phyloP scores from a whole-genome alignment of 306 rosid genomes.

The Vachellia pachyceras region DNA sequence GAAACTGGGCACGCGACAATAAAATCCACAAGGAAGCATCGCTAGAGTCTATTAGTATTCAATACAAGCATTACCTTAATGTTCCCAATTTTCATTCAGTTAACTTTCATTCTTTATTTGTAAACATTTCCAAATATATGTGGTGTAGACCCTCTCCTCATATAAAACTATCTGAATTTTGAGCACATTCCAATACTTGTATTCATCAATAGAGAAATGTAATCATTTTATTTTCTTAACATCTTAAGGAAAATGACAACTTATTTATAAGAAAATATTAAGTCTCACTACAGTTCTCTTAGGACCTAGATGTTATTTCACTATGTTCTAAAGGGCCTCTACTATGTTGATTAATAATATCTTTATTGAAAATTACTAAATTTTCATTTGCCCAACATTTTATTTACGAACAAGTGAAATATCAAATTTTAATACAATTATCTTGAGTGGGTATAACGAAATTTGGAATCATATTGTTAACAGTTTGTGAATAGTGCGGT shows the following conservation, averaged over 20 bases:
- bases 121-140: constrained; percentile 7
- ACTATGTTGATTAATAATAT: background rate
- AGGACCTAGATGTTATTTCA: background rate
- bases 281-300: background rate
- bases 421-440: too few species aligned
- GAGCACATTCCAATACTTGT: background rate
- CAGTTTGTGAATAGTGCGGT: too few species aligned
- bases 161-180: background rate
- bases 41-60: background rate
- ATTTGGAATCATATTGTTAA: too few species aligned
- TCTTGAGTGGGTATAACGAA: background rate
- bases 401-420: too few species aligned
- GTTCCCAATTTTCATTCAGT: constrained; percentile 12
- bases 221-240: background rate
- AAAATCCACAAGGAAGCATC: constrained; percentile 53
- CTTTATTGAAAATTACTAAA: too few species aligned
- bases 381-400: too few species aligned
- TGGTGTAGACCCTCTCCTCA: background rate
- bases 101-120: constrained; percentile 51
- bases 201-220: background rate
- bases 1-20: constrained; percentile 81
- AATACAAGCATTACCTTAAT: constrained; percentile 1
- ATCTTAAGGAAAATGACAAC: background rate
- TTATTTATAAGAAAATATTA: background rate
- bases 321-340: too few species aligned